Evolutionary conservation across 2,329 filamentous ascomycete species (phyloP).

Genomic region (Bipolaris cookei): DNA sequence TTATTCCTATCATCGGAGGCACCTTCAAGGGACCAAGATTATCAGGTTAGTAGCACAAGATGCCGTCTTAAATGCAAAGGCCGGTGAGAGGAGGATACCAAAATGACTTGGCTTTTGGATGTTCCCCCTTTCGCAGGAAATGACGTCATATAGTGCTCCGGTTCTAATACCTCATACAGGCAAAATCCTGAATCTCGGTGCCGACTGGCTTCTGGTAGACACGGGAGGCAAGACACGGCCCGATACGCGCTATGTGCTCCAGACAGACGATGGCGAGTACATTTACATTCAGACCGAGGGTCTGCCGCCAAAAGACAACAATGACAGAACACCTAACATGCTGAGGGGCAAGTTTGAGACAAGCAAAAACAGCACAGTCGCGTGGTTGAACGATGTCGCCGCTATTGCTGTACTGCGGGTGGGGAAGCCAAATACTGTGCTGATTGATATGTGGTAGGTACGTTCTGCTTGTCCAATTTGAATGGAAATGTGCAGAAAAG

Average conservation of each 20-base stretch:
- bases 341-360: conserved; percentile 47
- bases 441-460: conserved; percentile 40
- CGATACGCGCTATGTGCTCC: conserved; percentile 48
- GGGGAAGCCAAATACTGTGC: conserved; percentile 26
- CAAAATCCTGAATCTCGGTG: conserved; percentile 45
- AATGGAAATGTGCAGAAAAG: background rate
- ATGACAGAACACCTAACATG: conserved; percentile 35
- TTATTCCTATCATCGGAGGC: conserved; percentile 41
- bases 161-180: conserved; percentile 19
- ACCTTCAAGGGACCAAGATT: conserved; percentile 37
- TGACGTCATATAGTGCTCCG: conserved; percentile 16
- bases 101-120: background rate
- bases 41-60: conserved; percentile 22
- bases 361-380: conserved; percentile 38
- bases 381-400: conserved; percentile 50
- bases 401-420: conserved; percentile 33
- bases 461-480: background rate
- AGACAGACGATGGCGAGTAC: conserved; percentile 45
- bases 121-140: background rate
- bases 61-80: background rate
- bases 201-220: conserved; percentile 48
- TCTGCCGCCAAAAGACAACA: conserved; percentile 20
- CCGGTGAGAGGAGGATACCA: background rate
- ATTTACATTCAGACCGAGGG: conserved; percentile 46
- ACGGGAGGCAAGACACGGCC: conserved; percentile 35